phyloP scores from a whole-genome alignment of 208 protist genomes.

The Trypanosomatidae sp. region DNA sequence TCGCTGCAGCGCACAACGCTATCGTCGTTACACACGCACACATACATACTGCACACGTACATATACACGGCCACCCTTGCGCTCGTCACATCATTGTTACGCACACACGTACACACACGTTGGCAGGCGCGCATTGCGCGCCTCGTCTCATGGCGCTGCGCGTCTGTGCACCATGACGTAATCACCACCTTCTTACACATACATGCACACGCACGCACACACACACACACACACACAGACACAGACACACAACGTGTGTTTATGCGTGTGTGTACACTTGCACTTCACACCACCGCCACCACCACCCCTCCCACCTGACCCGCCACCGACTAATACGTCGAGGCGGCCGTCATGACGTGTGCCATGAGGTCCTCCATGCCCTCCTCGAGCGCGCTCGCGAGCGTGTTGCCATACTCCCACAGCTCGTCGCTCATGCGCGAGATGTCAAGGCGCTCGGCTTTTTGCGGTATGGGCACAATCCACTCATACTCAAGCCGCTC shows the following conservation, averaged over 20 bases:
- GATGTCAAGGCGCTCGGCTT: constrained; percentile 55
- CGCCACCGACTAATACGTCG: constrained; percentile 11
- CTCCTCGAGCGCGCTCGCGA: constrained; percentile 47
- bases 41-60: too few species aligned
- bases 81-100: too few species aligned
- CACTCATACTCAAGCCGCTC: constrained; percentile 83
- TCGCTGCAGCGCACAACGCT: too few species aligned
- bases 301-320: background rate
- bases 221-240: constrained; percentile 3
- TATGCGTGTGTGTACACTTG: background rate
- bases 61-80: too few species aligned
- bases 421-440: constrained; percentile 43
- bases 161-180: background rate
- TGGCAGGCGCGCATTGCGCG: too few species aligned
- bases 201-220: too few species aligned
- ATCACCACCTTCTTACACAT: background rate
- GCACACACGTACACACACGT: too few species aligned
- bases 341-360: constrained; percentile 50
- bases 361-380: constrained; percentile 76
- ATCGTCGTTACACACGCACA: too few species aligned
- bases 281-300: background rate
- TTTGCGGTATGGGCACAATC: constrained; percentile 65
- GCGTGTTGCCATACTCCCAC: constrained; percentile 55
- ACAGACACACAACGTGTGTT: background rate
- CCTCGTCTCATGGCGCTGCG: too few species aligned